Base-by-base conservation (phyloP, 768 basidiomycete species). In the Hypholoma sublateritium region DNA sequence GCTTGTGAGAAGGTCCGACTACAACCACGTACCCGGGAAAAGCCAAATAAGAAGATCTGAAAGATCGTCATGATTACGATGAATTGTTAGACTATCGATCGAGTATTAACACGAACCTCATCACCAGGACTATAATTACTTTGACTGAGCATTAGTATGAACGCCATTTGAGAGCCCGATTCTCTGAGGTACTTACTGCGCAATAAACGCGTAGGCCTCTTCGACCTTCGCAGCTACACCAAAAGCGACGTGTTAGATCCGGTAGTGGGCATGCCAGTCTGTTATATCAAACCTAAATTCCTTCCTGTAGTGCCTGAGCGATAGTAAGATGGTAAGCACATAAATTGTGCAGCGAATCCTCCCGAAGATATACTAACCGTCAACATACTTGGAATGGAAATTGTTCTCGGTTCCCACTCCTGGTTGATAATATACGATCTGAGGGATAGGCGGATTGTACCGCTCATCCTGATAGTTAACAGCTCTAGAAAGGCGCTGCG, bases 151-250 rank as follows among this genome's bases (percentile, higher is more conserved):
- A 32, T 14, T 39, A 41, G 16, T 28, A 44, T 35, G 7, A 11
- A 17, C n/a, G 34, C 22, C n/a, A 25, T 28, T 36, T 50, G 43
- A 17, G 51, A 39, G 53, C 19, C 7, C 37, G 45, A 53, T 44
- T 41, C 5, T 41, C 39, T 9, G 36, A 50, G 45, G 14, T 14
- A 73, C 88, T 69, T 63, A 90, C 88, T 91, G 87, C 19, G 89
- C 82, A 62, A 91, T 86, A 65, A 91, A 91, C n/a, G 81, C 86
- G 70, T 89, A 89, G 34, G 84, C 88, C 60, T 90, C 87, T 70
- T 90, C 85, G 2, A 91, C 86, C 64, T 91, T 89, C 56, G 86
- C 85, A 39, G 72, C 87, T 89, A 52, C 43, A 25, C 48, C 34
- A 34, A 37, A 28, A 16, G 28, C 44, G 17, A 2, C 9, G 2